These are phyloP conservation scores for Arachnopeziza araneosa DNA, from an alignment of 2,329 filamentous ascomycete genomes.

Conservation along the genomic window DNA sequence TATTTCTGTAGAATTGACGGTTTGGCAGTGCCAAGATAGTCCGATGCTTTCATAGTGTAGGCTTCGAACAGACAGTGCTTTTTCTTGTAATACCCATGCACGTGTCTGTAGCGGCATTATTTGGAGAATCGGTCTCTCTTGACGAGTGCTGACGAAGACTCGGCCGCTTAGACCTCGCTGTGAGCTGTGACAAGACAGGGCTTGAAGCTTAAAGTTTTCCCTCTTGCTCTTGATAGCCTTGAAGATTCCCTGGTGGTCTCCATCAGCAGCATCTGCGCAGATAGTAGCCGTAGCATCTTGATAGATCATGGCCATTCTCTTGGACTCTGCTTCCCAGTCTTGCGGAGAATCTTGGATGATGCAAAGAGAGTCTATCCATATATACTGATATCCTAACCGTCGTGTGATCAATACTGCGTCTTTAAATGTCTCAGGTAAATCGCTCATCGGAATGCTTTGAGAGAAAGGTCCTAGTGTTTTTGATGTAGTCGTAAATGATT, in stretches of 20 bases:
- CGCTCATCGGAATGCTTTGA: neutral
- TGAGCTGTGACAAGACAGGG: neutral
- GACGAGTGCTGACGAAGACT: neutral
- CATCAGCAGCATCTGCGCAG: neutral
- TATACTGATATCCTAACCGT: constrained; percentile 3
- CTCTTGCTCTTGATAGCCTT: neutral
- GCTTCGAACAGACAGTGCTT: neutral
- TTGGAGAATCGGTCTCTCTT: neutral
- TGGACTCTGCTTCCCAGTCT: constrained; percentile 5
- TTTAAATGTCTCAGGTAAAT: constrained; percentile 1
- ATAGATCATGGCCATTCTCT: constrained; percentile 5
- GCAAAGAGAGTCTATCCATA: constrained; percentile 7
- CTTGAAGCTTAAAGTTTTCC: neutral
- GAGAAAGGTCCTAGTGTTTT: neutral
- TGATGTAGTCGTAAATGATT: neutral
- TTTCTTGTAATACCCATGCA: constrained; percentile 7
- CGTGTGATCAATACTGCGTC: constrained; percentile 2
- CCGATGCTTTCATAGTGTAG: neutral
- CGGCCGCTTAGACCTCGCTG: neutral
- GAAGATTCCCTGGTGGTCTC: neutral
- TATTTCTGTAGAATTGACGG: neutral
- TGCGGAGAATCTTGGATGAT: constrained; percentile 1
- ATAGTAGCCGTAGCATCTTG: neutral
- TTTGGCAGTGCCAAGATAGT: constrained; percentile 3
- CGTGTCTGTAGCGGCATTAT: neutral